These are phyloP conservation scores for Ilex asprella DNA, from an alignment of 257 asterid genomes.

Conservation along the genomic window DNA sequence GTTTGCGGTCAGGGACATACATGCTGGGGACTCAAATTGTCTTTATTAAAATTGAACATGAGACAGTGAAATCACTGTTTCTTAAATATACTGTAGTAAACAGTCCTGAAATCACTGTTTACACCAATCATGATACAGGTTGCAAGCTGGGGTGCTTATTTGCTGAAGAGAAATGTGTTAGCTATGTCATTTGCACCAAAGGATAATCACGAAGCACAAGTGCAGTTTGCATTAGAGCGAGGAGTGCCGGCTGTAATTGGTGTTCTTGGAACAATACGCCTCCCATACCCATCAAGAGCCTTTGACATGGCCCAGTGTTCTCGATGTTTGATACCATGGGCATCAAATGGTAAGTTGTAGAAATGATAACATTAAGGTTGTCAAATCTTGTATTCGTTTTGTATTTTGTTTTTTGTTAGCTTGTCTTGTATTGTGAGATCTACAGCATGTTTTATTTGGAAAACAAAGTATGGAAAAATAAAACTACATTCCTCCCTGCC, in stretches of 20 bases:
- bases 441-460: too few species aligned
- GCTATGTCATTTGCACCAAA: slow-evolving; percentile 17
- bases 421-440: too few species aligned
- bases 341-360: background rate
- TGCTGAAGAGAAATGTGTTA: slow-evolving; percentile 7
- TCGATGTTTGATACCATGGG: slow-evolving; percentile 13
- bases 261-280: slow-evolving; percentile 8
- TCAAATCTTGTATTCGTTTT: background rate
- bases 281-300: slow-evolving; percentile 15
- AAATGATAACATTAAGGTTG: background rate
- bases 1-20: too few species aligned
- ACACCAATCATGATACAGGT: slow-evolving; percentile 7
- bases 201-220: slow-evolving; percentile 13
- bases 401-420: background rate
- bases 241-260: slow-evolving; percentile 13
- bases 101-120: background rate
- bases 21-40: too few species aligned
- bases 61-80: too few species aligned
- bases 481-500: too few species aligned
- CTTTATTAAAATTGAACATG: too few species aligned
- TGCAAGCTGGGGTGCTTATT: slow-evolving; percentile 17
- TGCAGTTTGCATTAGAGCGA: slow-evolving; percentile 16
- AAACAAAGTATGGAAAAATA: too few species aligned
- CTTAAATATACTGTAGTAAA: too few species aligned
- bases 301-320: slow-evolving; percentile 15